These are phyloP conservation scores for Elsinoe necatrix DNA, from an alignment of 2,329 filamentous ascomycete species.

Conservation along the genomic window DNA sequence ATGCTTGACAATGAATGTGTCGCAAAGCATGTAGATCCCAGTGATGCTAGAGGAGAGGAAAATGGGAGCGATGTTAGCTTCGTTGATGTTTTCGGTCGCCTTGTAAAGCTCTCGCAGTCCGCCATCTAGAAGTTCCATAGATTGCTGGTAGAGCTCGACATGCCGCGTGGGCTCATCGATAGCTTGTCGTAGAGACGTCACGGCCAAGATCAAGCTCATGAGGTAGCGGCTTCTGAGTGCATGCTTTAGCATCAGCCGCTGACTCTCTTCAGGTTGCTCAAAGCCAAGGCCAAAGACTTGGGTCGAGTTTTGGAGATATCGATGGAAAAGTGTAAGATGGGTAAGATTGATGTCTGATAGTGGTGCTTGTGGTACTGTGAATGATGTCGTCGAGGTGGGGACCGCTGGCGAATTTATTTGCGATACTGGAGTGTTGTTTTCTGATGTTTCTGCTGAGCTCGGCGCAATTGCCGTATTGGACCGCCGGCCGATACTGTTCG, in stretches of 20 bases:
- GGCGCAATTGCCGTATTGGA: not conserved
- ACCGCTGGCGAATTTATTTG: not conserved
- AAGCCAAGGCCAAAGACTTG: not conserved
- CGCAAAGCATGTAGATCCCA: conserved; percentile 11
- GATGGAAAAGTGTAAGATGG: conserved; percentile 3
- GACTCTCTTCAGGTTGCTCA: not conserved
- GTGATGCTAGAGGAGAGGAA: conserved; percentile 5
- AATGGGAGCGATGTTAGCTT: conserved; percentile 1
- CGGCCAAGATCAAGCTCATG: conserved; percentile 4
- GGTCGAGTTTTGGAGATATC: not conserved
- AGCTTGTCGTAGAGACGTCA: not conserved
- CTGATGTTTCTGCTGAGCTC: not conserved
- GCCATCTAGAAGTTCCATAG: conserved; percentile 1
- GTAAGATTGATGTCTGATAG: not conserved
- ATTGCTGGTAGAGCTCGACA: not conserved
- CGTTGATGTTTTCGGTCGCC: conserved; percentile 4
- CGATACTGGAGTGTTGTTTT: not conserved
- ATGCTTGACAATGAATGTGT: conserved; percentile 2
- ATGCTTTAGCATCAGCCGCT: not conserved
- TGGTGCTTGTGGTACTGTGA: not conserved
- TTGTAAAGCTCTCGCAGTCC: conserved; percentile 9
- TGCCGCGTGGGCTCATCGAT: not conserved
- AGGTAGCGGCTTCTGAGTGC: not conserved
- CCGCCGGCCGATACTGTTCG: not conserved
- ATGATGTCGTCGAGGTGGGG: not conserved